Evolutionary conservation across 345 rosid species (phyloP).

Genomic region (Luvunga scandens): DNA sequence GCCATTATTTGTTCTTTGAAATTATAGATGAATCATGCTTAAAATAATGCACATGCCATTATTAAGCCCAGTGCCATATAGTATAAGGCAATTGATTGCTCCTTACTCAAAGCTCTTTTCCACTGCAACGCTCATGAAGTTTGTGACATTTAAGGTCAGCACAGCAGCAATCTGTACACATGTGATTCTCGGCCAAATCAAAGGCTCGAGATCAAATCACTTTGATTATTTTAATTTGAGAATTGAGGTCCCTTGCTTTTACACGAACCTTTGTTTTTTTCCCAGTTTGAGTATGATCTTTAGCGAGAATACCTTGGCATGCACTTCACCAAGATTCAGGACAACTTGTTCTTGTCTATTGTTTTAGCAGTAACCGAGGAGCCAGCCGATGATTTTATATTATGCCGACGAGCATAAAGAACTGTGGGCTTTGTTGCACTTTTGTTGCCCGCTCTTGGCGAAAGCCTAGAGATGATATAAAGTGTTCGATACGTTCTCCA

Average conservation of each 20-base stretch:
- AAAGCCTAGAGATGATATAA: neutral
- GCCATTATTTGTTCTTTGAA: constrained; percentile 5
- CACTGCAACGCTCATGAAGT: neutral
- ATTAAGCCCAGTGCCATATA: constrained; percentile 4
- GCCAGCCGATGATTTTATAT: constrained; percentile 4
- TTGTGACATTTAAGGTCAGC: constrained; percentile 5
- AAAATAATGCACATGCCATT: constrained; percentile 2
- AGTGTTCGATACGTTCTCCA: neutral
- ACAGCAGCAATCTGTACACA: neutral
- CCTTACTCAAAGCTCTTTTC: constrained; percentile 14
- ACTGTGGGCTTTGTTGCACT: neutral
- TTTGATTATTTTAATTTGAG: neutral
- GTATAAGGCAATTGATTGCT: constrained; percentile 3
- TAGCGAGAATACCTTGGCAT: constrained; percentile 25
- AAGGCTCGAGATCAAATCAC: neutral
- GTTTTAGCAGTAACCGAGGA: constrained; percentile 15
- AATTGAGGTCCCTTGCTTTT: neutral
- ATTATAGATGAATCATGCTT: constrained; percentile 13
- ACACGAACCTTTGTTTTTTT: neutral
- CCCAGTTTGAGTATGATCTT: constrained; percentile 16
- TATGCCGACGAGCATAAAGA: neutral
- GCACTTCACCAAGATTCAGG: constrained; percentile 29
- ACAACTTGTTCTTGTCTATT: constrained; percentile 11
- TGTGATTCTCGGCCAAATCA: constrained; percentile 11
- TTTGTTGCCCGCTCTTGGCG: constrained; percentile 7